Conservation (phyloP, 495 filamentous ascomycete species). For the Neurospora tetraspora region DNA sequence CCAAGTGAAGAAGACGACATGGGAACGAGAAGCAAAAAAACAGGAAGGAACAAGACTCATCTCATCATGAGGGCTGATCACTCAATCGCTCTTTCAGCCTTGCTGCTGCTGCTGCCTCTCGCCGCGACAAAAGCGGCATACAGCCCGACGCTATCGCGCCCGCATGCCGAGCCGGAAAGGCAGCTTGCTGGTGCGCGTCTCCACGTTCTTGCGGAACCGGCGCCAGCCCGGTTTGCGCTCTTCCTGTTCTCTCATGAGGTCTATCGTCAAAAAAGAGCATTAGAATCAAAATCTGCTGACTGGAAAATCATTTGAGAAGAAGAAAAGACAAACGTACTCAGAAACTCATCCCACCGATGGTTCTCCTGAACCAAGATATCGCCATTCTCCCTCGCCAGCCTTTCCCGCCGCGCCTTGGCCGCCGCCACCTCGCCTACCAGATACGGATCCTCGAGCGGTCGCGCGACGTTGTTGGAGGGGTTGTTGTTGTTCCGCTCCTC, state of each 20-base stretch:
- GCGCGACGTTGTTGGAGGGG: neutral
- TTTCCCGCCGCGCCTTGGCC: conserved; percentile 29
- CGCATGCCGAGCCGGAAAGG: conserved; percentile 25
- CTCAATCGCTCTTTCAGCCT: neutral
- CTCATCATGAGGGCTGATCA: neutral
- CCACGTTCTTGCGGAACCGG: conserved; percentile 28
- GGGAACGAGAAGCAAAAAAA: neutral
- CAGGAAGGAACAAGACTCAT: neutral
- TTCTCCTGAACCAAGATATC: conserved; percentile 36
- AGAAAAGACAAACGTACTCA: conserved; percentile 25
- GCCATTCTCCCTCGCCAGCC: conserved; percentile 35
- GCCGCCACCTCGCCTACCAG: conserved; percentile 45
- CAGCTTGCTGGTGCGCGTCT: conserved; percentile 18
- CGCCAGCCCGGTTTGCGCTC: conserved; percentile 38
- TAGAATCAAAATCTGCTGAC: neutral
- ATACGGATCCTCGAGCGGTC: conserved; percentile 43
- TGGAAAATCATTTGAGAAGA: neutral
- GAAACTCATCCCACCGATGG: conserved; percentile 39
- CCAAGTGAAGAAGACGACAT: neutral
- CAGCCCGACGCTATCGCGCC: neutral
- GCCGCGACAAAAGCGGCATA: neutral
- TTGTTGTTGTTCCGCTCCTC: conserved; percentile 15
- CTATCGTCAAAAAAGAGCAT: conserved; percentile 5
- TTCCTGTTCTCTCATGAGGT: conserved; percentile 38
- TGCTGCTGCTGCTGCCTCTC: neutral